Evolutionary conservation across 805 yeast genomes (phyloP), one percentile per base, ranked within the genome.

Genomic region (Suhomyces prunicola): DNA sequence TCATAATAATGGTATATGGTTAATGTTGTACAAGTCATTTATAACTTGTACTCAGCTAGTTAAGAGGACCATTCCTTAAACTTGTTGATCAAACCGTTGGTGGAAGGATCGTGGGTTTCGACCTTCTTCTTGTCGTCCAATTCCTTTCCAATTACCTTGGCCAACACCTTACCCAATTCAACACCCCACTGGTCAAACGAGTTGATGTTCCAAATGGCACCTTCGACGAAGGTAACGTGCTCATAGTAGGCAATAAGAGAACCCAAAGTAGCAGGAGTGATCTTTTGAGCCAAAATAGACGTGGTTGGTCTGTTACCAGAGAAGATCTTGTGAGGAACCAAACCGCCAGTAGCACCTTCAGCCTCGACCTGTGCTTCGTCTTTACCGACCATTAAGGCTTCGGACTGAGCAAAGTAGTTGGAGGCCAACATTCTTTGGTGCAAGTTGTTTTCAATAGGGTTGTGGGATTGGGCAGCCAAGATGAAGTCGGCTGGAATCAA

Each of bases 161-260:
- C 99, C 70, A 94, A 84, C 50, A 88, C 96, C 80, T 94, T 94
- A 73, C 99, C 99, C 65, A 94, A 88, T 80, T 94, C 99, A 67
- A 94, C 99, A 76, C 99, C 99, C 97, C 98, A 94, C 81, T 94
- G 99, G 80, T 94, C 99, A 71, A 90, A 94, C 17, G 98, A 93
- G 86, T 94, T 94, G 80, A 94, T 92, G 84, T 96, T 94, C 99
- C 99, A 93, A 68, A 94, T 77, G 54, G 99, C 99, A 78, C 99
- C 99, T 79, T 94, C 99, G 54, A 92, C 92, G 77, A 94, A 94
- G 42, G 98, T 93, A 55, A 90, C 83, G 72, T 91, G 97, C 79
- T 94, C 99, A 80, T 94, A 94, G 84, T 94, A 94, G 45, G 96
- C 97, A 71, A 94, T 94, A 76, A 94, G 82, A 46, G 98, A 84